Percentiles rank a stretch among this genome's conserved stretches.
Conservation (phyloP, 306 rosid genomes). For the Nissolia schottii region DNA sequence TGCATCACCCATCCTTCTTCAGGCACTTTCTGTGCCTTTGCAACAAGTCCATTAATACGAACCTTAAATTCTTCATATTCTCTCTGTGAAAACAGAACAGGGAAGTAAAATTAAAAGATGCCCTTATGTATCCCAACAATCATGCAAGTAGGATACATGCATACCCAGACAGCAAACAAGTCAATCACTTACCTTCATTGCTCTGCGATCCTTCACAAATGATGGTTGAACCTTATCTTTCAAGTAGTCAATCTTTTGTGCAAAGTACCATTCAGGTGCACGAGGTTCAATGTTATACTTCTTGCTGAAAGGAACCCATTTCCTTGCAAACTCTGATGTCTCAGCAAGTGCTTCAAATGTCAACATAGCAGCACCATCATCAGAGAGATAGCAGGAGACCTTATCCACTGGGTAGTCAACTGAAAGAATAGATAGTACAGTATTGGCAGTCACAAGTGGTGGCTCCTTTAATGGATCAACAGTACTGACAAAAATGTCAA, state of each 20-base stretch:
- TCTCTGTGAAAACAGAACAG: slow-evolving; percentile 49
- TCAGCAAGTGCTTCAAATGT: slow-evolving; percentile 95
- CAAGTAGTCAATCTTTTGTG: slow-evolving; percentile 93
- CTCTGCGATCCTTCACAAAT: slow-evolving; percentile 94
- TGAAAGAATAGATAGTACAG: slow-evolving; percentile 89
- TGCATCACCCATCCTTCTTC: slow-evolving; percentile 99
- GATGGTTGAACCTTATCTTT: slow-evolving; percentile 93
- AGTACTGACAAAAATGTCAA: slow-evolving; percentile 95
- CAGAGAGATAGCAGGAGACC: slow-evolving; percentile 97
- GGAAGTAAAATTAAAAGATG: slow-evolving; percentile 7
- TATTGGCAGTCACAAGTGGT: slow-evolving; percentile 95
- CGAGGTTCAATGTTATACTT: slow-evolving; percentile 85
- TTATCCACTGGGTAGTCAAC: slow-evolving; percentile 97
- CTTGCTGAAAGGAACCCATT: slow-evolving; percentile 94
- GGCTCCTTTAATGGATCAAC: slow-evolving; percentile 98
- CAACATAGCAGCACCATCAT: slow-evolving; percentile 98
- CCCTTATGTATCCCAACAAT: background rate
- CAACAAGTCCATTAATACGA: slow-evolving; percentile 79
- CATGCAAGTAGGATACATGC: background rate
- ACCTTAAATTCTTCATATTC: slow-evolving; percentile 95
- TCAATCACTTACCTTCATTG: slow-evolving; percentile 72
- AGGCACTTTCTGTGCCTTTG: slow-evolving; percentile 79
- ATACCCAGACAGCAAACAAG: background rate
- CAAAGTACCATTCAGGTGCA: slow-evolving; percentile 97
- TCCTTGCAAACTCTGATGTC: slow-evolving; percentile 87